phyloP scores from a whole-genome alignment of 495 filamentous ascomycete species.

The Xylaria acuta region DNA sequence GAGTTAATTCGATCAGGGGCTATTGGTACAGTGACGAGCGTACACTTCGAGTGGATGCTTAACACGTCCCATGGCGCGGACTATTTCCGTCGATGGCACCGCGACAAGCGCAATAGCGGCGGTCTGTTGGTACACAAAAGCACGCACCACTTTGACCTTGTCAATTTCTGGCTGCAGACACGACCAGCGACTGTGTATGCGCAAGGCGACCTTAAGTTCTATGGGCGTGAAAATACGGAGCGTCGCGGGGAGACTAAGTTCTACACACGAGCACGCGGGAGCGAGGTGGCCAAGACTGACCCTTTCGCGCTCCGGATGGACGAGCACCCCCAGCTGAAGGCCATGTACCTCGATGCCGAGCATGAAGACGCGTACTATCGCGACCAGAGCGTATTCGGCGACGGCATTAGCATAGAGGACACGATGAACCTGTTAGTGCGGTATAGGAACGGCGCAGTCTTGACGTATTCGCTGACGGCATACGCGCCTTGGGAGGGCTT shows the following conservation, averaged over 20 bases:
- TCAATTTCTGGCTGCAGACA: constrained; percentile 58
- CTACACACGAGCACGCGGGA: constrained; percentile 47
- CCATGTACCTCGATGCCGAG: constrained; percentile 64
- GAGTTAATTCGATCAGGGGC: constrained; percentile 56
- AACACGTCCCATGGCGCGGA: constrained; percentile 66
- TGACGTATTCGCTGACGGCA: constrained; percentile 55
- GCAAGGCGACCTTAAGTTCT: constrained; percentile 55
- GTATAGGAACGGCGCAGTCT: constrained; percentile 59
- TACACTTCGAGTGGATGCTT: constrained; percentile 67
- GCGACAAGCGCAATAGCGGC: constrained; percentile 63
- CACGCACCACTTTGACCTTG: constrained; percentile 58
- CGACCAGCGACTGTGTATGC: constrained; percentile 53
- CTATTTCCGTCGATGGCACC: constrained; percentile 68
- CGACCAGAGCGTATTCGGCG: constrained; percentile 64
- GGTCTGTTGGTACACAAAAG: constrained; percentile 60
- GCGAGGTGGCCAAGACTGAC: constrained; percentile 42
- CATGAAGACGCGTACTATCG: constrained; percentile 64
- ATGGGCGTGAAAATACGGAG: constrained; percentile 56
- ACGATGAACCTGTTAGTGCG: constrained; percentile 64
- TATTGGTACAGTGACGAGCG: constrained; percentile 59
- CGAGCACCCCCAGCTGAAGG: constrained; percentile 56
- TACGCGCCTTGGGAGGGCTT: constrained; percentile 59
- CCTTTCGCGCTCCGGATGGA: constrained; percentile 61
- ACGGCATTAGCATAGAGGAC: constrained; percentile 66
- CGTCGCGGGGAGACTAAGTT: constrained; percentile 46